Conservation (phyloP, 2,329 filamentous ascomycete species). For the Colletotrichum limetticola region DNA sequence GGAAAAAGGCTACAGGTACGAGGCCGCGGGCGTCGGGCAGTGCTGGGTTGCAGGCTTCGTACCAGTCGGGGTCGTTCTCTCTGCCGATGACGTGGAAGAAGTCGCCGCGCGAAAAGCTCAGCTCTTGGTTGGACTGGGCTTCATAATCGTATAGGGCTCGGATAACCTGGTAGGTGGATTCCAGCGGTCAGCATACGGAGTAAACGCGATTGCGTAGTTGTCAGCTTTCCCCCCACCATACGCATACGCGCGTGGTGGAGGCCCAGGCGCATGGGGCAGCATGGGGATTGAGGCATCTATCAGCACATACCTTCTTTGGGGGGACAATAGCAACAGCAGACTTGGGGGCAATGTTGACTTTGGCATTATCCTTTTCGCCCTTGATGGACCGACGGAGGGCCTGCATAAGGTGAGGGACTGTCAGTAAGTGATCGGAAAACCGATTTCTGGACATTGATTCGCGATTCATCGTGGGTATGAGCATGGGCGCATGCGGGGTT, state of each 20-base stretch:
- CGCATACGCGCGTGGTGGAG: neutral
- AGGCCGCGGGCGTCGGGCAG: constrained; percentile 88
- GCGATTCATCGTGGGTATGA: constrained; percentile 33
- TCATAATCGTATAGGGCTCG: constrained; percentile 95
- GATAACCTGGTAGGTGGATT: constrained; percentile 76
- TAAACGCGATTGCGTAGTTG: neutral
- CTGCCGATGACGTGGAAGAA: constrained; percentile 98
- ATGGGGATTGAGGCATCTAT: constrained; percentile 36
- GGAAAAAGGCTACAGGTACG: constrained; percentile 94
- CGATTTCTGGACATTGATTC: constrained; percentile 32
- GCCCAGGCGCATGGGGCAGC: neutral
- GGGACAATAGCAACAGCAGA: constrained; percentile 89
- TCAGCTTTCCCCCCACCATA: neutral
- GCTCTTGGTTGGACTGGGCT: constrained; percentile 79
- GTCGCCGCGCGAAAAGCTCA: constrained; percentile 93
- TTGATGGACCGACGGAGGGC: constrained; percentile 90
- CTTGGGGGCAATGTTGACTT: constrained; percentile 84
- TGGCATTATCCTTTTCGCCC: constrained; percentile 82
- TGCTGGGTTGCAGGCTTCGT: constrained; percentile 96
- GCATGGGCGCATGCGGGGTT: constrained; percentile 33
- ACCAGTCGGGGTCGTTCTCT: constrained; percentile 96
- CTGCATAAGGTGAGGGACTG: constrained; percentile 62
- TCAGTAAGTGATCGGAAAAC: constrained; percentile 46
- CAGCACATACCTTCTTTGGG: constrained; percentile 82
- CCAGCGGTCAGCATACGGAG: constrained; percentile 37